These are phyloP conservation scores for Tuber magnatum DNA, from an alignment of 495 filamentous ascomycete species.

Conservation along the genomic window DNA sequence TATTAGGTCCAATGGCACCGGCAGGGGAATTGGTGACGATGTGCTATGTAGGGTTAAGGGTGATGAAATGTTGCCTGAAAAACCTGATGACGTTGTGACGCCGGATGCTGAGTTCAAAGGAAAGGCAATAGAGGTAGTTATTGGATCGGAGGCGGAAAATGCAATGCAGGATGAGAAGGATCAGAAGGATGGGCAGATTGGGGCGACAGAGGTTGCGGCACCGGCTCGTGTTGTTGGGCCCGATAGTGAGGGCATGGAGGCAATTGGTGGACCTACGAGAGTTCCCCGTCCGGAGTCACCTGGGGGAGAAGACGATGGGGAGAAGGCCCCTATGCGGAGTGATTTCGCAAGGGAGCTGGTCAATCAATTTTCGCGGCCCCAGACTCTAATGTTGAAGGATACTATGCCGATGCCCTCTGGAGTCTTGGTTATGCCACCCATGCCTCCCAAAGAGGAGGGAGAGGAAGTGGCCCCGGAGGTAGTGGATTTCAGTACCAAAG, in stretches of 20 bases:
- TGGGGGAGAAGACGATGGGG: constrained; percentile 18
- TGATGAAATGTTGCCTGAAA: background rate
- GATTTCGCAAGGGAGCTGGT: constrained; percentile 35
- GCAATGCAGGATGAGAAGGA: background rate
- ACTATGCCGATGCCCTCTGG: constrained; percentile 40
- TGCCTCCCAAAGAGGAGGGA: constrained; percentile 35
- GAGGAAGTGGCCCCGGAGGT: constrained; percentile 38
- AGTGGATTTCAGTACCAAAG: constrained; percentile 37
- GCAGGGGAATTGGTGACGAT: background rate
- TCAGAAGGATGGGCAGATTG: background rate
- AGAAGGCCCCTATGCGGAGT: constrained; percentile 29
- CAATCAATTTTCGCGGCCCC: constrained; percentile 38
- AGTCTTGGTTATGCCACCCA: constrained; percentile 34
- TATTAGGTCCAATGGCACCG: background rate
- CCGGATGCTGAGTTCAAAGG: background rate
- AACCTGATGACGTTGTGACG: background rate
- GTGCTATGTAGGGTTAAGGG: background rate
- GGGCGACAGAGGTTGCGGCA: constrained; percentile 18
- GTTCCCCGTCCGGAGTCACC: constrained; percentile 28
- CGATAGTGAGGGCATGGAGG: constrained; percentile 39
- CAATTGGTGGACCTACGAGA: constrained; percentile 32
- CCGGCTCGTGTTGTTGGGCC: constrained; percentile 33
- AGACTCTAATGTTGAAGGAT: constrained; percentile 40
- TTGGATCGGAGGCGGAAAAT: background rate
- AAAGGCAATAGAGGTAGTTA: background rate